These are phyloP conservation scores for Phaeodactylum tricornutum DNA, from an alignment of 108 stramenopile species.

Conservation along the genomic window DNA sequence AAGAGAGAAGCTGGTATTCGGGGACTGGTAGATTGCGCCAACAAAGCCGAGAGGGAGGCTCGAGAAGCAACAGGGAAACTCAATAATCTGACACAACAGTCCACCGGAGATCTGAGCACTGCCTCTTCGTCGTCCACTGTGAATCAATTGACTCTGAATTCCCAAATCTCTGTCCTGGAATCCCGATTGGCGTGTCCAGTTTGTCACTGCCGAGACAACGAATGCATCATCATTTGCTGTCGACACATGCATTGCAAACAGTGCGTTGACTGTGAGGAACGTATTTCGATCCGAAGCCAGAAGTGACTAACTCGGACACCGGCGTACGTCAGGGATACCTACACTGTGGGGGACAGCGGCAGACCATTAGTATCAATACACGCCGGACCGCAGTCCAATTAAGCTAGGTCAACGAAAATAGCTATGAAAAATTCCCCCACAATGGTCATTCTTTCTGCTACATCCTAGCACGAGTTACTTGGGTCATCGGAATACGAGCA, in stretches of 20 bases:
- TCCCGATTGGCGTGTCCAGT: constrained; percentile 73
- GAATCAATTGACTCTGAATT: constrained; percentile 56
- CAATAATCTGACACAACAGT: constrained; percentile 14
- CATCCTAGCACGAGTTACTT: no score
- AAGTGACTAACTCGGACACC: no score
- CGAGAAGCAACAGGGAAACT: constrained; percentile 29
- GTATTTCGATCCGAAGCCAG: no score
- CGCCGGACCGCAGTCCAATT: no score
- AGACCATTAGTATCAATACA: no score
- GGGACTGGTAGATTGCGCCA: constrained; percentile 53
- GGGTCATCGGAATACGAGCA: no score
- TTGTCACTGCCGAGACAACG: constrained; percentile 85
- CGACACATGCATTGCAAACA: constrained; percentile 89
- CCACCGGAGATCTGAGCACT: constrained; percentile 18
- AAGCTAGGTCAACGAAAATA: no score
- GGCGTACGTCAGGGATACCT: no score
- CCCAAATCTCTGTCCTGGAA: constrained; percentile 61
- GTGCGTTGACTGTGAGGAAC: no score
- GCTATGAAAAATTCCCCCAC: no score
- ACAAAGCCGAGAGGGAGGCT: constrained; percentile 62
- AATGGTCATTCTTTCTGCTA: no score
- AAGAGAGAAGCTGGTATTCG: constrained; percentile 49
- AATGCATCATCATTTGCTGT: constrained; percentile 79
- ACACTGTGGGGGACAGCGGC: no score
- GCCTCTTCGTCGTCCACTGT: constrained; percentile 62